Evolutionary conservation across 2,329 filamentous ascomycete genomes (phyloP), one percentile per base, ranked within the genome.

Genomic region (Colletotrichum orchidophilum): DNA sequence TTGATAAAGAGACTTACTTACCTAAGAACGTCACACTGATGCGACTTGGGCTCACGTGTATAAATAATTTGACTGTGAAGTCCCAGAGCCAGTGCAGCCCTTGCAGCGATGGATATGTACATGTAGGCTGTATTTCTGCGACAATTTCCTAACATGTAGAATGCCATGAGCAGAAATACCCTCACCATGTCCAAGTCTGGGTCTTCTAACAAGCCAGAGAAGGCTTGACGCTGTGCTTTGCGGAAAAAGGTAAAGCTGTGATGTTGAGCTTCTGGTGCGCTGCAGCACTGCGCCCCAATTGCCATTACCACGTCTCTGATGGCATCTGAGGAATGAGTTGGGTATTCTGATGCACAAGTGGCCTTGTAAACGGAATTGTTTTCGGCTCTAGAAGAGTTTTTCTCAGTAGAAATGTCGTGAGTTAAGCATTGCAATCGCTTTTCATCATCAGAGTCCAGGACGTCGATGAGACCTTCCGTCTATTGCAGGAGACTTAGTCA

Each of bases 191-290:
- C 39, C 8, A 46, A 46, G 39, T 46, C 39, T 46, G 39, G 39
- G 18, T 46, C 39, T 46, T 46, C 39, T 21, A 46, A 18, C 18
- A 46, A 18, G 4, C 39, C 39, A n/a, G 39, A 46, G 5, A 46
- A 46, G 9, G 39, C 39, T 46, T 46, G 39, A 8, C 18, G 18
- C 18, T 79, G 1, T 46, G 39, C 39, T 21, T 46, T 46, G 39
- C 39, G 39, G 11, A 46, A 46, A 11, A 46, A 46, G 9, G 39
- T 21, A 18, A 46, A 46, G 39, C 39, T 46, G 39, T 46, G 39
- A 46, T 46, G 18, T 46, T 46, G 39, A 46, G 39, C 39, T 46
- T 46, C 39, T 46, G 3, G 39, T n/a, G 39, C 39, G 18, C 39
- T 46, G 18, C 39, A n/a, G 18, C 39, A 46, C 39, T 46, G 39